Base-by-base conservation (phyloP, 108 stramenopile species). In the Schizochytrium sp. region DNA sequence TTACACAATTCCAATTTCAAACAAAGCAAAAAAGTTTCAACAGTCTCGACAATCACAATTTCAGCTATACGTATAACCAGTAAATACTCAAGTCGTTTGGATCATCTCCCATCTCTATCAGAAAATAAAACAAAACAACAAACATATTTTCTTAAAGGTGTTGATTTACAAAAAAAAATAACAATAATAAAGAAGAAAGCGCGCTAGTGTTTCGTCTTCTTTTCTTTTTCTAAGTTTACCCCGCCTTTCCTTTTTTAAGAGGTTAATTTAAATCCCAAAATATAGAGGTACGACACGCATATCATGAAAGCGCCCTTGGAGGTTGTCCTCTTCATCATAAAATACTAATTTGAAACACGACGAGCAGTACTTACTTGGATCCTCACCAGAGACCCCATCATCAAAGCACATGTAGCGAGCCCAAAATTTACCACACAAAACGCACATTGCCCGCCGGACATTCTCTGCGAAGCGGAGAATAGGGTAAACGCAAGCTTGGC, bases 401-500 rank as follows among this genome's bases (percentile, higher is more conserved):
- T 46, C 53, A 42, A 83, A 83, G 55, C 76, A 83, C 76, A 55
- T 83, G 76, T 55, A 83, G 5, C 76, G 47, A 47, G 76, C 50
- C 76, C 76, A 83, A 2, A 49, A 55, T 28, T 83, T 83, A 8
- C 8, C 53, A 53, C 76, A 83, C 28, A 49, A 38, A 5, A 42
- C n/a, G 76, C 76, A 83, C 76, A 49, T 55, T n/a, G 76, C n/a
- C 5, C 76, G 76, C 0, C 76, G 47, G 10, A 83, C 53, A 5
- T 40, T 40, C 5, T 47, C 47, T 5, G 76, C 76, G 76, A 55
- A 83, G 15, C 47, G 50, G n/a, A 83, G 76, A 47, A 83, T 7
- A 5, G 76, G 76, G 40, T 83, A 83, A 5, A 40, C 50, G 10
- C 17, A 10, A 10, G 47, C 53, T 1, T 42, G 28, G 17, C 12